Evolutionary conservation across 768 basidiomycete genomes (phyloP).

Genomic region (Mycena crocata): DNA sequence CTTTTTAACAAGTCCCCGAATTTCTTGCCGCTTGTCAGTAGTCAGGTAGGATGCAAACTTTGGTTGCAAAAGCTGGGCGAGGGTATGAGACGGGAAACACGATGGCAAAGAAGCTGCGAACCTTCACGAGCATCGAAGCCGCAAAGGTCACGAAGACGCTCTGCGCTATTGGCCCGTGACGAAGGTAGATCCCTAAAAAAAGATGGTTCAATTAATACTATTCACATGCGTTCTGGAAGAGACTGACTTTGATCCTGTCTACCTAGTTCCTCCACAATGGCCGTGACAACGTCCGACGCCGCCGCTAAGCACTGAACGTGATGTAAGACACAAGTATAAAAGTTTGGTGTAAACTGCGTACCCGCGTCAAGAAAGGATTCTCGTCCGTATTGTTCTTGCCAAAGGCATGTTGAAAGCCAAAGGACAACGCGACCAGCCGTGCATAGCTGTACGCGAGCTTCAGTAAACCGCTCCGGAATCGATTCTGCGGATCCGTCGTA

Average conservation of each 20-base stretch:
- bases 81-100: not conserved
- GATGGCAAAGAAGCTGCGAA: slow-evolving; percentile 40
- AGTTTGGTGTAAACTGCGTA: slow-evolving; percentile 47
- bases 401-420: slow-evolving; percentile 82
- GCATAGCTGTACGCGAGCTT: slow-evolving; percentile 75
- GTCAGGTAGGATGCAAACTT: slow-evolving; percentile 74
- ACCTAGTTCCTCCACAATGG: slow-evolving; percentile 69
- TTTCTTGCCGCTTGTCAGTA: slow-evolving; percentile 67
- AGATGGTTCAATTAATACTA: slow-evolving; percentile 22
- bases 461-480: slow-evolving; percentile 71
- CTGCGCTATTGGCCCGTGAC: slow-evolving; percentile 84
- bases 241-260: slow-evolving; percentile 65
- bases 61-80: slow-evolving; percentile 77
- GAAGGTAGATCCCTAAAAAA: slow-evolving; percentile 63
- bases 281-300: slow-evolving; percentile 72
- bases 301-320: slow-evolving; percentile 69
- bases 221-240: not conserved
- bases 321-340: slow-evolving; percentile 6
- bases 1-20: slow-evolving; percentile 71
- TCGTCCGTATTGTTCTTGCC: slow-evolving; percentile 71
- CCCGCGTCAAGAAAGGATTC: slow-evolving; percentile 73
- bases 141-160: slow-evolving; percentile 86
- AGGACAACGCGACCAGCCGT: slow-evolving; percentile 76
- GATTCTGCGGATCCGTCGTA: slow-evolving; percentile 63
- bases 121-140: slow-evolving; percentile 86